phyloP scores from a whole-genome alignment of 2,329 filamentous ascomycete genomes.

The Fusarium solani-melongenae region DNA sequence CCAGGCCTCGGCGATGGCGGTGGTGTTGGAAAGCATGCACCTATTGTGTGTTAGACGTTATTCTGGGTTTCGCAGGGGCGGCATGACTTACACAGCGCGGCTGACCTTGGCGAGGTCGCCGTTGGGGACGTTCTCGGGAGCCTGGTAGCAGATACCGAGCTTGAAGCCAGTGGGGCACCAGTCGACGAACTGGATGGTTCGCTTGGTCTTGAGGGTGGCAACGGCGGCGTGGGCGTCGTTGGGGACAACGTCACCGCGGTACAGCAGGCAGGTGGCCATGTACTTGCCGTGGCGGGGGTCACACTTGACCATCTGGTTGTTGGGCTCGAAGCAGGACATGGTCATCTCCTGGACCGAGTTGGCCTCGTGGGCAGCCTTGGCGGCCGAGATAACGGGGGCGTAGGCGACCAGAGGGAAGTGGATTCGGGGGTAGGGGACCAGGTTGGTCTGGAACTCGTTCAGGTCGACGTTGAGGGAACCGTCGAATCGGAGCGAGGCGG shows the following conservation, averaged over 20 bases:
- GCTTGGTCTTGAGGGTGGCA: constrained; percentile 98
- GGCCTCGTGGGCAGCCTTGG: constrained; percentile 96
- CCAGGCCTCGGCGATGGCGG: constrained; percentile 98
- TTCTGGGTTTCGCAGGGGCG: not conserved
- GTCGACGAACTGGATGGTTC: constrained; percentile 98
- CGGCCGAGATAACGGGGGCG: constrained; percentile 90
- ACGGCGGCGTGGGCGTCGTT: constrained; percentile 95
- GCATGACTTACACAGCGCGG: constrained; percentile 88
- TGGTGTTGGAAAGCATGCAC: constrained; percentile 99
- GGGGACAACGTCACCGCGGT: constrained; percentile 97
- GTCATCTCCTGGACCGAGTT: constrained; percentile 99
- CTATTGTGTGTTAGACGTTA: constrained; percentile 53
- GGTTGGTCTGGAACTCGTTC: constrained; percentile 99
- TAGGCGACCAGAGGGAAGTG: constrained; percentile 99
- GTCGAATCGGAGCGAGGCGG: constrained; percentile 97
- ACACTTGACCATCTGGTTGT: constrained; percentile 99
- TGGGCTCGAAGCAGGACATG: constrained; percentile 98
- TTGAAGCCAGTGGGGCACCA: constrained; percentile 99
- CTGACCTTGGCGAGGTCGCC: constrained; percentile 97
- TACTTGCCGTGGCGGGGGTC: constrained; percentile 99
- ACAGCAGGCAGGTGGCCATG: constrained; percentile 98
- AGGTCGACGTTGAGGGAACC: constrained; percentile 99
- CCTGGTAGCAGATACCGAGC: constrained; percentile 99
- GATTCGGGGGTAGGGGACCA: constrained; percentile 98
- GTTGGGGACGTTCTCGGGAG: constrained; percentile 94